phyloP scores from a whole-genome alignment of 768 basidiomycete genomes.

The Guyanaporus albipodus region DNA sequence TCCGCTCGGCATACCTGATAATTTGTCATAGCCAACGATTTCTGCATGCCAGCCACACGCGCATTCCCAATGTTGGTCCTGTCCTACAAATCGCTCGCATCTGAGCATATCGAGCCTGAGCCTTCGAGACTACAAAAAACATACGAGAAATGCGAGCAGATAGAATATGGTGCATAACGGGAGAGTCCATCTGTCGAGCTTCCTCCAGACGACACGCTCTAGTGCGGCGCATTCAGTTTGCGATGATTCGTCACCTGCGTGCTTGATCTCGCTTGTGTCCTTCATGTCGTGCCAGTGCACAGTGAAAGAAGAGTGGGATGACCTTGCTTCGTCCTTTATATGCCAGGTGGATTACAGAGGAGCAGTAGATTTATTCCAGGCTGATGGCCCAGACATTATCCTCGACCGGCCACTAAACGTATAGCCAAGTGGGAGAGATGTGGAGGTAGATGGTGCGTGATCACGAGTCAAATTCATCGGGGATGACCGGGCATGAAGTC shows the following conservation, averaged over 20 bases:
- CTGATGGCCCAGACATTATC: too few relatives aligned
- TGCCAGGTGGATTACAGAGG: too few relatives aligned
- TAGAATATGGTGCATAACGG: constrained; percentile 49
- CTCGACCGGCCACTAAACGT: too few relatives aligned
- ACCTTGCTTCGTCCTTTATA: too few relatives aligned
- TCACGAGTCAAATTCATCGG: too few relatives aligned
- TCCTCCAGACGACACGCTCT: constrained; percentile 43
- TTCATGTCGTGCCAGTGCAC: constrained; percentile 2
- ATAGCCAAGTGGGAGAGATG: too few relatives aligned
- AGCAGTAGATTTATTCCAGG: too few relatives aligned
- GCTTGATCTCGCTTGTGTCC: background rate
- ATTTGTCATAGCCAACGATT: constrained; percentile 35
- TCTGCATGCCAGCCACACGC: constrained; percentile 57
- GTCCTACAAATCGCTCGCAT: constrained; percentile 24
- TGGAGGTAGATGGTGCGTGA: too few relatives aligned
- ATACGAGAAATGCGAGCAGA: constrained; percentile 50
- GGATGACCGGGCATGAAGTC: too few relatives aligned
- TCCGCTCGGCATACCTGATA: constrained; percentile 22
- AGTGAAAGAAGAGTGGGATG: too few relatives aligned
- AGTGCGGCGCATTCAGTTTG: constrained; percentile 17
- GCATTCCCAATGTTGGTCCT: constrained; percentile 53
- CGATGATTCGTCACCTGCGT: constrained; percentile 5
- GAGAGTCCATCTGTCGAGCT: constrained; percentile 46
- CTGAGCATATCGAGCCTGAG: background rate
- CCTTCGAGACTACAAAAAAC: too few relatives aligned